Conservation (phyloP, 257 asterid genomes). For the Scutellaria barbata region DNA sequence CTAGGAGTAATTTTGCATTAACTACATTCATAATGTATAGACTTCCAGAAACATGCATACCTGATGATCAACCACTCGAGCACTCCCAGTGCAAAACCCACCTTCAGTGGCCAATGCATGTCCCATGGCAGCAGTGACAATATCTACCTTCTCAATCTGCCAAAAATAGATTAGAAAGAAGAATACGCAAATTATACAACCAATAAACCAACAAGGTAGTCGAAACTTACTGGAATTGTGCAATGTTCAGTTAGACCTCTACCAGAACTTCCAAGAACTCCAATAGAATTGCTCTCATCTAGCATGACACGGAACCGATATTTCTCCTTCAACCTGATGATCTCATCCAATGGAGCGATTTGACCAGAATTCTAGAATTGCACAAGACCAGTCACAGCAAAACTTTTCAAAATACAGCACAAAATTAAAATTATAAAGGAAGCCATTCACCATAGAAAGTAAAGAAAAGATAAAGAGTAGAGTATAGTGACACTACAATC, state of each 20-base stretch:
- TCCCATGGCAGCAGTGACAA: slow-evolving; percentile 94
- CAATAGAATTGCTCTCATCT: slow-evolving; percentile 92
- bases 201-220: slow-evolving; percentile 28
- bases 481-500: slow-evolving; percentile 1
- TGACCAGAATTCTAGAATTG: slow-evolving; percentile 85
- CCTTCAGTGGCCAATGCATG: slow-evolving; percentile 97
- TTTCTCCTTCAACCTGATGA: slow-evolving; percentile 80
- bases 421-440: neutral
- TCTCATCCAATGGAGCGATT: slow-evolving; percentile 89
- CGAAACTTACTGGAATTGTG: slow-evolving; percentile 69
- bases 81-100: slow-evolving; percentile 96
- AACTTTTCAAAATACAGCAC: slow-evolving; percentile 28
- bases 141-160: slow-evolving; percentile 90
- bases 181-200: slow-evolving; percentile 32
- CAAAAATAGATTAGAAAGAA: slow-evolving; percentile 31
- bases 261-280: slow-evolving; percentile 92
- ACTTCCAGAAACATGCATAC: slow-evolving; percentile 43
- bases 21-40: slow-evolving; percentile 23
- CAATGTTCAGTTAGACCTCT: slow-evolving; percentile 87
- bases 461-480: neutral
- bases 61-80: slow-evolving; percentile 93
- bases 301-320: slow-evolving; percentile 83
- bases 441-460: neutral
- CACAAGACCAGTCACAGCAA: slow-evolving; percentile 21
- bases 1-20: neutral